Percentiles rank a stretch among this genome's conserved stretches.
These are phyloP conservation scores for Naganishia sp. DNA, from an alignment of 1,284 basidiomycete genomes.

Conservation along the genomic window DNA sequence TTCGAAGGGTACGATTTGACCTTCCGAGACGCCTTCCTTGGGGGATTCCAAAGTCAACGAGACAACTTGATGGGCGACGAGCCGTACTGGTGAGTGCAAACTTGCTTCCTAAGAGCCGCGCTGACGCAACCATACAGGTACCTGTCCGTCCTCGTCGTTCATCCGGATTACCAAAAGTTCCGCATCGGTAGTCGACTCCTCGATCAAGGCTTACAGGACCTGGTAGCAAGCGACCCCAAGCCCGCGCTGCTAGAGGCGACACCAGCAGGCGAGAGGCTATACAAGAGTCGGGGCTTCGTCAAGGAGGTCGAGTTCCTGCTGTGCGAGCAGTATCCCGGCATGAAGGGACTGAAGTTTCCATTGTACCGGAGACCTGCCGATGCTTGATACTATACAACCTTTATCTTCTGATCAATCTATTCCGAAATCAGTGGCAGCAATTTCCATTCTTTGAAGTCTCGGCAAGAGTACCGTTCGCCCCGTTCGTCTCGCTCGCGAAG, in stretches of 20 bases:
- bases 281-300: conserved; percentile 26
- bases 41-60: conserved; percentile 12
- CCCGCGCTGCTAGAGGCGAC: conserved; percentile 25
- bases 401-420: neutral
- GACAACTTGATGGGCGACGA: conserved; percentile 22
- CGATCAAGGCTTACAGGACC: conserved; percentile 21
- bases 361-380: conserved; percentile 24
- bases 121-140: neutral
- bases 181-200: conserved; percentile 20
- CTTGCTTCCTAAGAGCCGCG: too few species aligned
- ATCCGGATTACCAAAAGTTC: conserved; percentile 20
- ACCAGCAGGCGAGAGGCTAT: conserved; percentile 22
- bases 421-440: conserved; percentile 1
- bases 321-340: conserved; percentile 20
- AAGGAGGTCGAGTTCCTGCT: conserved; percentile 19
- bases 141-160: conserved; percentile 24
- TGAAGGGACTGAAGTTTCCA: conserved; percentile 12
- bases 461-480: neutral
- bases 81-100: conserved; percentile 19
- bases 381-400: neutral
- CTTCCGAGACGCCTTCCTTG: conserved; percentile 23
- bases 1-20: conserved; percentile 22
- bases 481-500: conserved; percentile 5
- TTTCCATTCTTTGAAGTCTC: neutral
- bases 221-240: neutral